These are phyloP conservation scores for Linnemannia schmuckeri DNA, from an alignment of 192 early-diverging fungal species.

Conservation along the genomic window DNA sequence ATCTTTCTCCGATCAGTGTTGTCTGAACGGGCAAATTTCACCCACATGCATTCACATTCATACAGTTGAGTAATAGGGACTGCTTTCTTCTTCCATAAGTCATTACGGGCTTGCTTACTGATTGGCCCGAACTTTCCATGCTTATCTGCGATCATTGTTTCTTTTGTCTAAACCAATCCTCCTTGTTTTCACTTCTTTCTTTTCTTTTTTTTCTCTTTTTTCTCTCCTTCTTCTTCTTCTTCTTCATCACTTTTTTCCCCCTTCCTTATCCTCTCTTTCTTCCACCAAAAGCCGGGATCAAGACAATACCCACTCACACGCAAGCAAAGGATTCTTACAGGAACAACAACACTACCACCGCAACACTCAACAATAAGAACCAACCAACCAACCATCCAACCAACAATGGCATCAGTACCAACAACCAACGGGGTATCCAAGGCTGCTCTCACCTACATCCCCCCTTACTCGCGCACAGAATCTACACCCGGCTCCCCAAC, in stretches of 20 bases:
- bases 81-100: neutral
- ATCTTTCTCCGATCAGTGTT: neutral
- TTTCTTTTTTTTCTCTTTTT: neutral
- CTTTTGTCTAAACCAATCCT: neutral
- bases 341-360: neutral
- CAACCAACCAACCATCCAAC: neutral
- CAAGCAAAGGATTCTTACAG: neutral
- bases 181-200: too few relatives aligned
- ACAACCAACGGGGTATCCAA: neutral
- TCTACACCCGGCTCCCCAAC: constrained; percentile 20
- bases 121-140: neutral
- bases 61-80: neutral
- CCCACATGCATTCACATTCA: neutral
- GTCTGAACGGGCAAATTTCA: too few relatives aligned
- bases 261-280: neutral
- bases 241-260: neutral
- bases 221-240: neutral
- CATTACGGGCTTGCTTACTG: neutral
- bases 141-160: neutral
- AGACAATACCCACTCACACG: neutral
- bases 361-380: neutral
- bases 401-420: neutral
- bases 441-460: constrained; percentile 21
- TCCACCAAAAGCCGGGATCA: neutral
- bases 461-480: constrained; percentile 29